These are phyloP conservation scores for Leishmania turanica DNA, from an alignment of 208 protist genomes.

Conservation along the genomic window DNA sequence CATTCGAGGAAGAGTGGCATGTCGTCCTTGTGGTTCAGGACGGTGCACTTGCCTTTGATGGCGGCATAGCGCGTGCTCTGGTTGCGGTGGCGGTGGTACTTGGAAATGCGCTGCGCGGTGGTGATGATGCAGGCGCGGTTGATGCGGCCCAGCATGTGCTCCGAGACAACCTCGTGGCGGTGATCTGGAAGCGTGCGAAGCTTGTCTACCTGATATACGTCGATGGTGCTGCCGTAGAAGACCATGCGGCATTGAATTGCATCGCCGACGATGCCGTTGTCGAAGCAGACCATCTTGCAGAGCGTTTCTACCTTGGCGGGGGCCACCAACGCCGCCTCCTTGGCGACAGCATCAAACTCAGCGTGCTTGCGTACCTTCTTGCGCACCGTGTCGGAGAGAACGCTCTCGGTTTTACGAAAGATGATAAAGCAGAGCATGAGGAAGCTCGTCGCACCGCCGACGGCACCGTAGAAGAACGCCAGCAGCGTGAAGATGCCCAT, in stretches of 20 bases:
- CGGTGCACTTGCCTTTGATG: conserved; percentile 69
- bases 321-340: conserved; percentile 40
- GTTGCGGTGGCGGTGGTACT: conserved; percentile 81
- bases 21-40: conserved; percentile 46
- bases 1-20: conserved; percentile 69
- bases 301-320: conserved; percentile 66
- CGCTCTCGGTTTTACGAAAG: conserved; percentile 43
- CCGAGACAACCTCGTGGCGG: conserved; percentile 41
- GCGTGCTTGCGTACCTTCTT: conserved; percentile 56
- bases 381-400: conserved; percentile 35
- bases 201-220: conserved; percentile 66
- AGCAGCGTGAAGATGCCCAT: conserved; percentile 24
- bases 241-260: conserved; percentile 72
- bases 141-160: conserved; percentile 78
- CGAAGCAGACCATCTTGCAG: conserved; percentile 70
- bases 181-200: conserved; percentile 43
- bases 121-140: conserved; percentile 53
- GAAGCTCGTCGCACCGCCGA: conserved; percentile 43
- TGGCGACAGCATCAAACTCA: conserved; percentile 38
- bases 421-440: conserved; percentile 52
- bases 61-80: conserved; percentile 51
- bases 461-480: conserved; percentile 55
- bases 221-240: conserved; percentile 64
- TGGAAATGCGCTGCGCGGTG: conserved; percentile 53
- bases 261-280: conserved; percentile 65